These are phyloP conservation scores for Ajuga reptans DNA, from an alignment of 305 asterid species.

Conservation along the genomic window DNA sequence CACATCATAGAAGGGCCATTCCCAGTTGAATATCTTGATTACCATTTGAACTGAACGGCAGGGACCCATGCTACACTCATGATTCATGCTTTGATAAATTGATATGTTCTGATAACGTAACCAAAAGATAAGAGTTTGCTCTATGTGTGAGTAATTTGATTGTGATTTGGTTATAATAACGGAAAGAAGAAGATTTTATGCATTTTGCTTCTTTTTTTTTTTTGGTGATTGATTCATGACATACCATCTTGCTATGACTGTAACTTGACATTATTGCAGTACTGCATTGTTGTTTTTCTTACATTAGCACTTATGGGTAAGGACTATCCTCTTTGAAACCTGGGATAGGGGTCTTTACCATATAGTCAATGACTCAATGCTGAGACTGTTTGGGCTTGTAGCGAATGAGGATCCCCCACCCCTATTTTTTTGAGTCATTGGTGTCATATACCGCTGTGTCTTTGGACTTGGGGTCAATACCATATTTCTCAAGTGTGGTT, in stretches of 20 bases:
- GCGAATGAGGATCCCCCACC: not conserved
- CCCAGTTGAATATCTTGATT: not conserved
- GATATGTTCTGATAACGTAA: not conserved
- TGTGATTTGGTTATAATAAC: not conserved
- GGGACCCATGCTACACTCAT: constrained; percentile 1
- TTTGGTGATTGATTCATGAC: not conserved
- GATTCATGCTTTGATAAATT: constrained; percentile 5
- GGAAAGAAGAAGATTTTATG: not conserved
- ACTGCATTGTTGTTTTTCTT: not conserved
- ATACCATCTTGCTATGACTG: not conserved
- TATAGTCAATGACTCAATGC: constrained; percentile 1
- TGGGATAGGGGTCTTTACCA: not conserved
- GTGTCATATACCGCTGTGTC: not conserved
- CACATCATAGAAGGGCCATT: not conserved
- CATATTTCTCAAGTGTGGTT: not conserved
- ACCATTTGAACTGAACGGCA: not conserved
- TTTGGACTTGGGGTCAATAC: not conserved
- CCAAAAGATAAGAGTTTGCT: not conserved
- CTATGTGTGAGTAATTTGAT: constrained; percentile 1
- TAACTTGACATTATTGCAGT: not conserved
- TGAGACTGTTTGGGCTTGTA: not conserved
- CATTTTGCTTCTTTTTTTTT: too few relatives aligned
- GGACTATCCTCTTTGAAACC: not conserved
- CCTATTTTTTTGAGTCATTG: not conserved
- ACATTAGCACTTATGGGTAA: not conserved